These are phyloP conservation scores for Acanthamoeba culbertsoni DNA, from an alignment of 208 protist species.

Conservation along the genomic window DNA sequence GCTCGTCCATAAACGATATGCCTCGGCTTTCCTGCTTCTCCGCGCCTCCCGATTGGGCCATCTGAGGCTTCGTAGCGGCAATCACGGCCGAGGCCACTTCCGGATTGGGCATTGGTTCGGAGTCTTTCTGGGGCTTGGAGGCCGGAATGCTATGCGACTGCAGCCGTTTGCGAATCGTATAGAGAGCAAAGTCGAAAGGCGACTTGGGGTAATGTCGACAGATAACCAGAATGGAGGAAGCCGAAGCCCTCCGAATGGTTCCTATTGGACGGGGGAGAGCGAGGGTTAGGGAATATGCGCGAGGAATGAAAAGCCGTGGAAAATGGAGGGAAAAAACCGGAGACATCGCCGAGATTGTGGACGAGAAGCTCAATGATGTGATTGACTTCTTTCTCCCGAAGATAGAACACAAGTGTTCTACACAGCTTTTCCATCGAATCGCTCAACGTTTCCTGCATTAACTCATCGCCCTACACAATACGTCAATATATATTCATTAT, in stretches of 20 bases:
- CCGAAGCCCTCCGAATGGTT: background rate
- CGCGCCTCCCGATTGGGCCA: background rate
- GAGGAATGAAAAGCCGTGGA: background rate
- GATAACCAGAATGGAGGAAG: slow-evolving; percentile 13
- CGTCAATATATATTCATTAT: too few species aligned
- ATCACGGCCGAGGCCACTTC: background rate
- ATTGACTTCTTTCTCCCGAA: slow-evolving; percentile 56
- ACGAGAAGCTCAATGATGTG: slow-evolving; percentile 42
- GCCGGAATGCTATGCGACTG: slow-evolving; percentile 2
- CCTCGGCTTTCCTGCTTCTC: background rate
- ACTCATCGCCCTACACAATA: background rate
- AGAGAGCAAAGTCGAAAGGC: slow-evolving; percentile 46
- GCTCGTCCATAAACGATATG: background rate
- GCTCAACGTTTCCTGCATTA: slow-evolving; percentile 10
- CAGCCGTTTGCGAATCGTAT: slow-evolving; percentile 43
- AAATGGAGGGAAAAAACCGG: background rate
- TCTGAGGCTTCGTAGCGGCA: background rate
- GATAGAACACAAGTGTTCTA: background rate
- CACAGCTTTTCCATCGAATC: slow-evolving; percentile 44
- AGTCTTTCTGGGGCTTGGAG: background rate
- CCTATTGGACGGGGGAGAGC: background rate
- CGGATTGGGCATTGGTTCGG: too few species aligned
- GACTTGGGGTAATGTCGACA: slow-evolving; percentile 55
- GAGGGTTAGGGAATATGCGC: background rate
- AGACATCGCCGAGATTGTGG: background rate